Conservation (phyloP, 2,329 filamentous ascomycete species). For the Aspergillus alliaceus region DNA sequence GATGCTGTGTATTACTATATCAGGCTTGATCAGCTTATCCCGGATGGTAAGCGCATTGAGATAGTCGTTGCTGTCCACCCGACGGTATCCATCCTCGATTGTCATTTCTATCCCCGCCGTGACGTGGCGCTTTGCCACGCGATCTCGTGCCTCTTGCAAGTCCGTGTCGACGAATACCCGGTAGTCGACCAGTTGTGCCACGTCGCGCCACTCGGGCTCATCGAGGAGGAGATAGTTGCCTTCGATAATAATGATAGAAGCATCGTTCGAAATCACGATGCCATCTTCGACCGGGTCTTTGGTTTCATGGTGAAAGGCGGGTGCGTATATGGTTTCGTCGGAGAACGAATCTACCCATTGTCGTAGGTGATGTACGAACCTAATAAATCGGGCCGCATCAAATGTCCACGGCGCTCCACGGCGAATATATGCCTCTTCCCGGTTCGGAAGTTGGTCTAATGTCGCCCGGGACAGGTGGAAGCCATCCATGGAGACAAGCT, state of each 20-base stretch:
- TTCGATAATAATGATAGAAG: slow-evolving; percentile 24
- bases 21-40: slow-evolving; percentile 25
- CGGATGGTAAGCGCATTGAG: slow-evolving; percentile 34
- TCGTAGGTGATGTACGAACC: slow-evolving; percentile 27
- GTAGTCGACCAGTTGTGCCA: slow-evolving; percentile 41
- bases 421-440: slow-evolving; percentile 33
- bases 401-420: slow-evolving; percentile 43
- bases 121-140: slow-evolving; percentile 43
- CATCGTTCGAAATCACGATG: slow-evolving; percentile 24
- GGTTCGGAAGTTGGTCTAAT: slow-evolving; percentile 33
- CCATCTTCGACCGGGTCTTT: slow-evolving; percentile 36
- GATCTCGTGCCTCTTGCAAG: slow-evolving; percentile 32
- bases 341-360: slow-evolving; percentile 23
- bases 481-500: slow-evolving; percentile 39
- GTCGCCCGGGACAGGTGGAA: slow-evolving; percentile 34
- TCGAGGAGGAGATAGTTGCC: slow-evolving; percentile 30
- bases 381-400: slow-evolving; percentile 29
- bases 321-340: slow-evolving; percentile 25
- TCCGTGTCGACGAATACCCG: slow-evolving; percentile 45
- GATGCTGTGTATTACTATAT: slow-evolving; percentile 29
- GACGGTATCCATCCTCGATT: slow-evolving; percentile 33
- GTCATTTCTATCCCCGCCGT: slow-evolving; percentile 42
- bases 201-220: slow-evolving; percentile 18
- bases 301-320: slow-evolving; percentile 36
- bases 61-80: slow-evolving; percentile 42